phyloP scores from a whole-genome alignment of 2,329 filamentous ascomycete genomes.

The Xylaria sp. region DNA sequence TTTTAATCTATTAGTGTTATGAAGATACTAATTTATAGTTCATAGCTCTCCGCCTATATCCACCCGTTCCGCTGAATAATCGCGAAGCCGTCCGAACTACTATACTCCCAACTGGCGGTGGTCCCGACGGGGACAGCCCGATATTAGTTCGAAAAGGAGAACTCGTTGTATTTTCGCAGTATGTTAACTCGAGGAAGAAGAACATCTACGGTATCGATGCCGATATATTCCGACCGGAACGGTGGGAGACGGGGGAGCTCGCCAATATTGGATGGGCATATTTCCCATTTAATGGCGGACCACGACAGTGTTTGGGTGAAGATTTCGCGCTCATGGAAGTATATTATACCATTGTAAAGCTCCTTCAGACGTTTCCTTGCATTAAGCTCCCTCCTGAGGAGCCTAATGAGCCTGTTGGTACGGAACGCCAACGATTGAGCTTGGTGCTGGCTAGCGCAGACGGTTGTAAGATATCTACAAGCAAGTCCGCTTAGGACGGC shows the following conservation, averaged over 20 bases:
- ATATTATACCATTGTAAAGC: not conserved
- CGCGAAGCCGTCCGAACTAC: not conserved
- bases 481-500: not conserved
- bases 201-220: not conserved
- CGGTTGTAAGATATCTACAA: not conserved
- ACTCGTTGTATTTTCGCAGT: not conserved
- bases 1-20: not conserved
- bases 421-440: not conserved
- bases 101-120: not conserved
- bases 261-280: not conserved
- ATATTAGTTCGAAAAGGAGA: not conserved
- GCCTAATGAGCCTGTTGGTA: not conserved
- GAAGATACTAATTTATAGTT: not conserved
- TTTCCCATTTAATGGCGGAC: constrained; percentile 1
- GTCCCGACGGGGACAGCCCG: not conserved
- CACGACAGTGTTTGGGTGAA: not conserved
- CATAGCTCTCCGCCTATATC: constrained; percentile 7
- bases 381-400: not conserved
- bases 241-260: not conserved
- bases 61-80: not conserved
- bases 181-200: not conserved
- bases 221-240: not conserved
- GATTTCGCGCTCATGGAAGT: constrained; percentile 1
- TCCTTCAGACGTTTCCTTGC: not conserved
- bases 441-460: not conserved